These are phyloP conservation scores for Rhizoclosmatium globosum DNA, from an alignment of 192 early-diverging fungal genomes.

Conservation along the genomic window DNA sequence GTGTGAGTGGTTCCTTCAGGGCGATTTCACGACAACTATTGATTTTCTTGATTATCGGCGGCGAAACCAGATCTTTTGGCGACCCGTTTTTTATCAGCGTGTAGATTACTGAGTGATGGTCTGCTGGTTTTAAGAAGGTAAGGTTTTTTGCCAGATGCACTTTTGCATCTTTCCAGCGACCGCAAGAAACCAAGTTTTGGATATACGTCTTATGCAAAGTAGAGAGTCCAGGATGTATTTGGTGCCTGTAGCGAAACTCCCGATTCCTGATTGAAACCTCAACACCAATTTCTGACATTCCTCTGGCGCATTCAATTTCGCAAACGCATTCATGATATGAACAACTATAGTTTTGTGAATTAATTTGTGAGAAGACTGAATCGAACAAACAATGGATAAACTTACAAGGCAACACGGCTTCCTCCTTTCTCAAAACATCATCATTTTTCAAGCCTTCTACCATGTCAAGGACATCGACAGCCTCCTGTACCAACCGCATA, in stretches of 20 bases:
- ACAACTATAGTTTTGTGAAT: background rate
- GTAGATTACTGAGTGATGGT: no score
- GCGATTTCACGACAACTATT: no score
- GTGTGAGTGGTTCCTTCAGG: no score
- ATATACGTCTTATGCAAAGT: background rate
- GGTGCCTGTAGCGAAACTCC: background rate
- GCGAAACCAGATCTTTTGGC: no score
- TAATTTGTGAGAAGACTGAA: background rate
- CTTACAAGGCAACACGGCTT: background rate
- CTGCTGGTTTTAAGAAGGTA: no score
- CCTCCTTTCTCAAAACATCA: background rate
- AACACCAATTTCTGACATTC: background rate
- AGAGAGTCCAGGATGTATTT: background rate
- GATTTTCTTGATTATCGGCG: no score
- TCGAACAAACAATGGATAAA: background rate
- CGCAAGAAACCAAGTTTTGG: background rate
- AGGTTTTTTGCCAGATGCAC: background rate
- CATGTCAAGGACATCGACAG: background rate
- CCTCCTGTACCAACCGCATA: background rate
- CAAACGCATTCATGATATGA: background rate
- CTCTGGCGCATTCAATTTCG: background rate
- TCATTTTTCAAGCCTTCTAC: constrained; percentile 3
- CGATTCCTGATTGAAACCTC: background rate
- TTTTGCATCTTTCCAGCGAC: background rate
- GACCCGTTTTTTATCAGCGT: no score